A percentile compares a stretch with the other conserved stretches of the same genome.
These are phyloP conservation scores for Lachnellula arida DNA, from an alignment of 2,329 filamentous ascomycete species.

Conservation along the genomic window DNA sequence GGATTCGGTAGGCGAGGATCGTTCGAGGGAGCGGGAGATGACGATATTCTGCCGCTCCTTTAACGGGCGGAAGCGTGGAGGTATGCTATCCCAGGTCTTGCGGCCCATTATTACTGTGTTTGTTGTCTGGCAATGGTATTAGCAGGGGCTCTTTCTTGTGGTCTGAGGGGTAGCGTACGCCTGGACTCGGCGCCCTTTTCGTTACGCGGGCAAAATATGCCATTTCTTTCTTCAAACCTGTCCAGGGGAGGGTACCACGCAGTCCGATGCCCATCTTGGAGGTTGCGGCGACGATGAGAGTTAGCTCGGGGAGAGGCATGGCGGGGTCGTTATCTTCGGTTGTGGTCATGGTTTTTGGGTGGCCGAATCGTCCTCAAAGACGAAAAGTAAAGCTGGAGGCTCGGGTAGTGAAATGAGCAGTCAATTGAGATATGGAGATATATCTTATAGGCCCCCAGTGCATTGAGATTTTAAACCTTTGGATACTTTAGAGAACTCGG, in stretches of 20 bases:
- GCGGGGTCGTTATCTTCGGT: neutral
- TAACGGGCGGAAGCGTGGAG: constrained; percentile 71
- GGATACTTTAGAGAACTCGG: neutral
- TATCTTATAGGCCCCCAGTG: too few species aligned
- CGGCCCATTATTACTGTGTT: constrained; percentile 96
- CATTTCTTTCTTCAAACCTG: constrained; percentile 85
- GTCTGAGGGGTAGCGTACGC: constrained; percentile 18
- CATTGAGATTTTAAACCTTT: too few species aligned
- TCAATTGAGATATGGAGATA: too few species aligned
- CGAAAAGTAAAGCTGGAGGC: neutral
- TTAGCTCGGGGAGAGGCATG: constrained; percentile 51
- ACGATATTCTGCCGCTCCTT: constrained; percentile 78
- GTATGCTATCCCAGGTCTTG: constrained; percentile 94
- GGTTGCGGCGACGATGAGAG: constrained; percentile 93
- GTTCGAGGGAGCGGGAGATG: constrained; percentile 54
- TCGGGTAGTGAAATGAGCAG: too few species aligned
- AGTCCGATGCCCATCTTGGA: constrained; percentile 82
- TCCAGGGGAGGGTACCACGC: constrained; percentile 79
- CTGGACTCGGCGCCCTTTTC: constrained; percentile 47
- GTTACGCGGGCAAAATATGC: constrained; percentile 91
- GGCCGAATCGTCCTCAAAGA: neutral
- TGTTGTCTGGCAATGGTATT: constrained; percentile 9
- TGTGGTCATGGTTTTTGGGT: neutral
- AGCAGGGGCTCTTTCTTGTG: neutral
- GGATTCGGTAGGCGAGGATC: neutral